Evolutionary conservation across 169 alveolate genomes (phyloP).

Genomic region (Eimeria falciformis): DNA sequence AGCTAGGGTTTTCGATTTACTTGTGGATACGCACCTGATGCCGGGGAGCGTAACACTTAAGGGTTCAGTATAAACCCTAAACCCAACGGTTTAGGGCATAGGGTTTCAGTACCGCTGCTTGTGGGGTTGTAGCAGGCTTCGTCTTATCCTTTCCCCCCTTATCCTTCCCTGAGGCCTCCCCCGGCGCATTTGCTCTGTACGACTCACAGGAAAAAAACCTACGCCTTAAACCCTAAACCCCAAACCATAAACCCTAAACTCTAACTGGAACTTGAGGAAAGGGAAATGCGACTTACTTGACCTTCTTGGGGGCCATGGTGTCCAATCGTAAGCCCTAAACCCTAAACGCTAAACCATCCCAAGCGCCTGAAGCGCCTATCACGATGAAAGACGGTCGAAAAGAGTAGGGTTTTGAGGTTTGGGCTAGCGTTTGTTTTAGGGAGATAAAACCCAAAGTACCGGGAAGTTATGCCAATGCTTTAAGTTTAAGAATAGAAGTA

Average conservation of each 20-base stretch:
- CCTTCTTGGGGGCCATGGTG: constrained; percentile 57
- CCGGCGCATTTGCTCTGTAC: not conserved
- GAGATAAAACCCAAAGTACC: too few species aligned
- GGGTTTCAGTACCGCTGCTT: constrained; percentile 1
- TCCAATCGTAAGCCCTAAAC: not conserved
- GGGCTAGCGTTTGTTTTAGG: too few species aligned
- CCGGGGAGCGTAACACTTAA: not conserved
- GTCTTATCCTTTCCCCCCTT: constrained; percentile 42
- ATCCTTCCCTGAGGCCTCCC: constrained; percentile 29
- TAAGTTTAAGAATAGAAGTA: too few species aligned
- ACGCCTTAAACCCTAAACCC: not conserved
- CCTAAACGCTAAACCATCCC: not conserved
- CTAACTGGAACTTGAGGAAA: not conserved
- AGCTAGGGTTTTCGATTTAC: not conserved
- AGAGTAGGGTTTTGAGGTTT: too few species aligned
- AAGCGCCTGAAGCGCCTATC: too few species aligned
- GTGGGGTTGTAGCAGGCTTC: constrained; percentile 14
- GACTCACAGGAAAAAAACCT: not conserved
- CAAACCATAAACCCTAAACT: not conserved
- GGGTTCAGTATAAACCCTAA: not conserved
- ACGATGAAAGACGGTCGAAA: too few species aligned
- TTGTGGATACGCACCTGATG: not conserved
- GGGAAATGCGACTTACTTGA: not conserved
- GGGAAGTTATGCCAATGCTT: not conserved
- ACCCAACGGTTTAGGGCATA: not conserved